Evolutionary conservation across 352 stramenopile genomes (phyloP), one percentile per base, ranked within the genome.

Genomic region (Phytopythium oedochilum): DNA sequence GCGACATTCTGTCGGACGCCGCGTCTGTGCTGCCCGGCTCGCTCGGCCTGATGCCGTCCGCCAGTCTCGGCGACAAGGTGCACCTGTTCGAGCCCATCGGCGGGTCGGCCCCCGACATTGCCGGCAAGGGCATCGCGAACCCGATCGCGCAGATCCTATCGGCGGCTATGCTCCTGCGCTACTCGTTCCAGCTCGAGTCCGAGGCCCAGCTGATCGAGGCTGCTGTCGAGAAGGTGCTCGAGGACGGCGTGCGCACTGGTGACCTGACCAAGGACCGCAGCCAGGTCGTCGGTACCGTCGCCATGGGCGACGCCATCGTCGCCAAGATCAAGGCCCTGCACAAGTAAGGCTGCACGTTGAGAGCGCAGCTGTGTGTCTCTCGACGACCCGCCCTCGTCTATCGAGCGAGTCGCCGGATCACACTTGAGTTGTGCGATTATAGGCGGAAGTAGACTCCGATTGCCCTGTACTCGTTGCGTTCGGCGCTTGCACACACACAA

Each of bases 41-140:
- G 57, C 83, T 99, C 20, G 97, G 97, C 9, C 97, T 99, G 73
- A 96, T 99, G 64, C 96, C 96, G n/a, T 98, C 92, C n/a, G 97
- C 97, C 12, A 98, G 92, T 68, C 88, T 99, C 54, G 84, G 84
- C 35, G 62, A 87, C 47, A 83, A 83, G 49, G 83, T 94, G 55
- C 80, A 94, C 68, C 91, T 99, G 18, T 99, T 99, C 71, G 97
- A 99, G 74, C 97, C 97, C 6, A 98, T 97, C 53, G 96, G 98
- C 64, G 97, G 97, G 53, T 98, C 96, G 11, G 97, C 97, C n/a
- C 97, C 97, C 1, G 96, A 99, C 66, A 99, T 99, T 64, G 96
- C 96, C 15, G 96, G 96, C 52, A 72, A 98, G 70, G 91, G 98
- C 63, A 90, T 98, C 29, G 97, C 96, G 29, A 99, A 99, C 72